Evolutionary conservation across 495 filamentous ascomycete genomes (phyloP), one percentile per base, ranked within the genome.

Genomic region (Friedmanniomyces endolithicus): DNA sequence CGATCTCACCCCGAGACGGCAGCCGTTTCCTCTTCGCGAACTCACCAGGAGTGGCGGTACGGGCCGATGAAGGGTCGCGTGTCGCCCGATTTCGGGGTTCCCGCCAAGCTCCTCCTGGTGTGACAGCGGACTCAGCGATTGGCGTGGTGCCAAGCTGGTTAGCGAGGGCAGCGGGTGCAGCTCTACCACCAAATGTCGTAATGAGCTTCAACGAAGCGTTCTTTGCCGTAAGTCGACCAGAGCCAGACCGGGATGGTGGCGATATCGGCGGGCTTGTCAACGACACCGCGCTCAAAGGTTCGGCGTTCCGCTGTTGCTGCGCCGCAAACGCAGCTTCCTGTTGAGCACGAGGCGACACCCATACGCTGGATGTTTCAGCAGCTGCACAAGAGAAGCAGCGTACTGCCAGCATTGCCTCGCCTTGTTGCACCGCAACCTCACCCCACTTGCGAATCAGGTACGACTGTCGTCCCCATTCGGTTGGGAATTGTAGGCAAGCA

Each of bases 361-460:
- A 95, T 11, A 85, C 84, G 65, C 88, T 86, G 12, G 81, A 70
- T 9, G 69, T 65, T 47, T 72, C 70, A 20, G 69, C 56, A 41
- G 67, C 63, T 7, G 64, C 67, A 60, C 70, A 72, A 4, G 71
- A 71, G 63, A 72, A 73, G 57, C 94, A 97, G 65, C 89, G 80
- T 43, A 95, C 92, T 27, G 92, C 92, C 39, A 98, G 77, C 59
- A 90, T 83, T 53, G 90, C 83, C 61, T 97, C 86, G 19, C 84
- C 83, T 59, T 90, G 83, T 41, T 86, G 80, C 6, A 95, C 81
- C 47, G 90, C 88, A 68, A 83, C 81, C 63, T 97, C 92, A 59
- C 92, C 92, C 92, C 94, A 98, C 69, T 90, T 87, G 60, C 86
- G 80, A 53, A 97, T 81, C 41, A 98, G 76, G 61, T 86, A 82